phyloP scores from a whole-genome alignment of 1,284 basidiomycete genomes.

The Malassezia psittaci region DNA sequence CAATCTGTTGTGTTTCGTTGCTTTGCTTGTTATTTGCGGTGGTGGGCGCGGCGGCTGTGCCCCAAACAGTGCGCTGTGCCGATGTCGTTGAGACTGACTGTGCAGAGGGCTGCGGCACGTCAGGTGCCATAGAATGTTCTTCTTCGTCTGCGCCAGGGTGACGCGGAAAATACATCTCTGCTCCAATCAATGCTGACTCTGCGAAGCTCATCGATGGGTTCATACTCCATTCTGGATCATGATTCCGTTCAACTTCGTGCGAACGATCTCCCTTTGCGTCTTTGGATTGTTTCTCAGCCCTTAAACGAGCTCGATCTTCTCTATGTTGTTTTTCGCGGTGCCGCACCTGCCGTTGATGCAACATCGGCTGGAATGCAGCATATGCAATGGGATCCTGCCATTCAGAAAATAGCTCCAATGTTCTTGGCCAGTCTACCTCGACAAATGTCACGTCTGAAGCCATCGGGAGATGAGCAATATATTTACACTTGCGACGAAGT shows the following conservation, averaged over 20 bases:
- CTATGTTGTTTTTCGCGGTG: slow-evolving; percentile 30
- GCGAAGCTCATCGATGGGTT: slow-evolving; percentile 26
- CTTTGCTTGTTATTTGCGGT: not conserved
- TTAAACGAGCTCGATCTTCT: slow-evolving; percentile 36
- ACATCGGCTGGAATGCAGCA: slow-evolving; percentile 33
- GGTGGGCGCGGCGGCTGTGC: slow-evolving; percentile 27
- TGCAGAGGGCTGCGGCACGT: slow-evolving; percentile 6
- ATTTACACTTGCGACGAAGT: slow-evolving; percentile 84
- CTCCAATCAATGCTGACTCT: slow-evolving; percentile 39
- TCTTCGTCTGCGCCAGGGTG: slow-evolving; percentile 27
- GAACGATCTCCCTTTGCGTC: slow-evolving; percentile 9
- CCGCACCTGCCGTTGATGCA: slow-evolving; percentile 29
- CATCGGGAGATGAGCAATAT: slow-evolving; percentile 81
- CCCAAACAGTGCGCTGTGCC: slow-evolving; percentile 41
- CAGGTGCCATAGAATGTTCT: slow-evolving; percentile 18
- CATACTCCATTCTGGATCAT: not conserved
- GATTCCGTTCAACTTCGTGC: not conserved
- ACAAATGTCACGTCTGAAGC: slow-evolving; percentile 88
- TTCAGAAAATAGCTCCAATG: slow-evolving; percentile 11
- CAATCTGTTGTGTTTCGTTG: slow-evolving; percentile 22
- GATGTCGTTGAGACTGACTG: not conserved
- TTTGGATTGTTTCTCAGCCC: slow-evolving; percentile 28
- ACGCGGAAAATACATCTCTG: slow-evolving; percentile 37
- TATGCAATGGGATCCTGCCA: slow-evolving; percentile 26
- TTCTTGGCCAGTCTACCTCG: slow-evolving; percentile 60